These are phyloP conservation scores for Purshia tridentata DNA, from an alignment of 306 rosid genomes.

Conservation along the genomic window DNA sequence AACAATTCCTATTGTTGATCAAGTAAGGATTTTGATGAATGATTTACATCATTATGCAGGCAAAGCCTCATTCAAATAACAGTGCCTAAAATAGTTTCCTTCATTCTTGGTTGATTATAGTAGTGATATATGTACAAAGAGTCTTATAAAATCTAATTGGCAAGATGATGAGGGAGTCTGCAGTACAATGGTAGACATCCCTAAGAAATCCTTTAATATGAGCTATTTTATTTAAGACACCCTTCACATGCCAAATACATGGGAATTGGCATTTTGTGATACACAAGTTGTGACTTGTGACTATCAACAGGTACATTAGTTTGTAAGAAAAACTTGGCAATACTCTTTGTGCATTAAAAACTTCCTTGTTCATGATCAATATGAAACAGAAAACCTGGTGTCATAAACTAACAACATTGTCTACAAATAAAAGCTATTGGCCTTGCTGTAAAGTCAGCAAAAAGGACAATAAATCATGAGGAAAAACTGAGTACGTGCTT, in stretches of 20 bases:
- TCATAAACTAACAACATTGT: background rate
- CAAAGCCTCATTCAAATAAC: conserved; percentile 4
- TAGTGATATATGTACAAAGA: background rate
- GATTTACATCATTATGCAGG: background rate
- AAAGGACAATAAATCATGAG: background rate
- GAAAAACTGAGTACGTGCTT: conserved; percentile 21
- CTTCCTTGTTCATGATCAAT: background rate
- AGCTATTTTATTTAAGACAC: background rate
- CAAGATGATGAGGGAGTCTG: background rate
- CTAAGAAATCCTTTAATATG: background rate
- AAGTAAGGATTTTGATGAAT: background rate
- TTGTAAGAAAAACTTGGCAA: background rate
- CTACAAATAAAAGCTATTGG: background rate
- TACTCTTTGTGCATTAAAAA: background rate
- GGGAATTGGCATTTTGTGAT: background rate
- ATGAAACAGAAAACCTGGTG: background rate
- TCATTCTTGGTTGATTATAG: conserved; percentile 1
- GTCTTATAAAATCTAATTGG: background rate
- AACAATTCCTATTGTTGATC: conserved; percentile 14
- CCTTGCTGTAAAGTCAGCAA: background rate
- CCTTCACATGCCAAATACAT: background rate
- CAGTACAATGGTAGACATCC: background rate
- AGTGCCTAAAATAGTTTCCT: conserved; percentile 8
- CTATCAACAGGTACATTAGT: background rate
- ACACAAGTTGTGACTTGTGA: background rate